Base-by-base conservation (phyloP, 805 yeast genomes). In the Zygosaccharomyces pseudorouxii region DNA sequence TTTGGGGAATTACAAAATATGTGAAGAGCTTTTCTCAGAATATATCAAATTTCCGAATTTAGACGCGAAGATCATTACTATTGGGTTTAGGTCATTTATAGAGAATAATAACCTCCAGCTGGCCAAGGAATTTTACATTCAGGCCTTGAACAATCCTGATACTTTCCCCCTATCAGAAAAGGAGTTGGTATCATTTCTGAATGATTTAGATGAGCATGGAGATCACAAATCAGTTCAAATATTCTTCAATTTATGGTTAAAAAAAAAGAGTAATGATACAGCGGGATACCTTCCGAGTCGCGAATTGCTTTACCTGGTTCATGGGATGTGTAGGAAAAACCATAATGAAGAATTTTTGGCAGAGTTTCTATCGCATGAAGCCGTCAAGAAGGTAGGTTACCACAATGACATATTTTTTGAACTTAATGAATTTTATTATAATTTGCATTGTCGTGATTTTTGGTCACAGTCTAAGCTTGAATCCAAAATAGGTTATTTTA, bases 51-150 rank as follows among this genome's bases (percentile, higher is more conserved):
- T 48, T 16, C 58, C 59, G 2, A 47, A 50, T 9, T 43, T 58
- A 20, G 52, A 55, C 25, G 51, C 65, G 1, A 46, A 48, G 1
- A 48, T 59, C 8, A 49, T 61, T 9, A 47, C 53, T 22, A 39
- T 64, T 8, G 69, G 68, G 1, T 50, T 65, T 20, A 53, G 55
- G 31, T 55, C 68, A 3, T 59, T 64, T 41, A 49, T 63, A 11
- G 55, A 54, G 43, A 60, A 57, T 46, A 56, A 56, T 22, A 63
- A 64, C 46, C 41, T 56, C 25, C 61, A 58, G 31, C 45, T 64
- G 19, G 65, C 66, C 14, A 62, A 59, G 45, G 67, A 64, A 45
- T 64, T 65, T 49, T 65, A 55, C 46, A 51, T 55, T 1, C 66
- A 65, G 36, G 54, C 60, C 6, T 42, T 64, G 42, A 54, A 57